Percentiles rank a stretch among this genome's conserved stretches.
Conservation (phyloP, 208 protist species). For the Leishmania martiniquensis region DNA sequence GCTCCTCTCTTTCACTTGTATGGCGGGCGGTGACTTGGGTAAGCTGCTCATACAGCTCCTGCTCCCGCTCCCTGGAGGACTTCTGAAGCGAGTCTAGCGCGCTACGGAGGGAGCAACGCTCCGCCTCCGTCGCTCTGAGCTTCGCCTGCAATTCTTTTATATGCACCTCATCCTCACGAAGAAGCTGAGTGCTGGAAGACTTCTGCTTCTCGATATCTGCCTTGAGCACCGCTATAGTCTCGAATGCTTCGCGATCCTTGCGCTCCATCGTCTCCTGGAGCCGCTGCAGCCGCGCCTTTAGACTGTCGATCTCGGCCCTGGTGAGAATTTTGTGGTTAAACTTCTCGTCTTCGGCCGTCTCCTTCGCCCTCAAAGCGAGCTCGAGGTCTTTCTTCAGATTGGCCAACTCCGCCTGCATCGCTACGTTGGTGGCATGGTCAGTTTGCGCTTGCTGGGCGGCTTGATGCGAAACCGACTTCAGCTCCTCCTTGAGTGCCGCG, state of each 20-base stretch:
- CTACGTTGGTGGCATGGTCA: slow-evolving; percentile 74
- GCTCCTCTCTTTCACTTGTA: slow-evolving; percentile 57
- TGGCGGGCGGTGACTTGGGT: slow-evolving; percentile 77
- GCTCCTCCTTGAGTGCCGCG: slow-evolving; percentile 27
- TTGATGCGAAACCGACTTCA: slow-evolving; percentile 45
- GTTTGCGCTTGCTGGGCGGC: slow-evolving; percentile 69
- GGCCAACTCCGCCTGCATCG: slow-evolving; percentile 74
- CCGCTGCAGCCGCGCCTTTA: slow-evolving; percentile 70
- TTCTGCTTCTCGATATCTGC: slow-evolving; percentile 54
- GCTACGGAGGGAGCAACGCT: slow-evolving; percentile 20
- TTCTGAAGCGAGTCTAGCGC: slow-evolving; percentile 41
- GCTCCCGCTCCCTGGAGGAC: slow-evolving; percentile 27
- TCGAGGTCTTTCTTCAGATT: slow-evolving; percentile 72
- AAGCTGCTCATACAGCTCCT: slow-evolving; percentile 82
- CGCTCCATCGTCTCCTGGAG: slow-evolving; percentile 78
- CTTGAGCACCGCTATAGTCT: slow-evolving; percentile 74
- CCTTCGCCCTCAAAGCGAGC: slow-evolving; percentile 52
- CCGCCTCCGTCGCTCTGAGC: slow-evolving; percentile 18
- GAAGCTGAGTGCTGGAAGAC: slow-evolving; percentile 34
- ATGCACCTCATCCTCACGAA: slow-evolving; percentile 33
- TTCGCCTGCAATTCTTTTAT: slow-evolving; percentile 34
- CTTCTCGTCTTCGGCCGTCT: slow-evolving; percentile 47
- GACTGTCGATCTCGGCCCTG: slow-evolving; percentile 78
- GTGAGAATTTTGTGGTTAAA: slow-evolving; percentile 72
- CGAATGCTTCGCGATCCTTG: slow-evolving; percentile 75